phyloP scores from a whole-genome alignment of 1,284 basidiomycete species.

The Cryptococcus wingfieldii region DNA sequence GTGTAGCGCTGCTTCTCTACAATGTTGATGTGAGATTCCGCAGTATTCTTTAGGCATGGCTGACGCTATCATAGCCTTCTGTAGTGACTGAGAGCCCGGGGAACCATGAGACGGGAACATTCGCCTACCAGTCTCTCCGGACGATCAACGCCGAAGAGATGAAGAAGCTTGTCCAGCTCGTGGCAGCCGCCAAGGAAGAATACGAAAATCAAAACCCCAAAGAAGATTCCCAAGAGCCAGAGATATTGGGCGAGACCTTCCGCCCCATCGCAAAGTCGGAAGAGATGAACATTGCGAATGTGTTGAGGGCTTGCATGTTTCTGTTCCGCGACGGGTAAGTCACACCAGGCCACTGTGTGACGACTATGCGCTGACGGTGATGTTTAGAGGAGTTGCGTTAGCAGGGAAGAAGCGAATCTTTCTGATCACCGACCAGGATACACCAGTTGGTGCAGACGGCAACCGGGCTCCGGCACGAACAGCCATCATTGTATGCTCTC shows the following conservation, averaged over 20 bases:
- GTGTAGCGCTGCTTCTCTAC: slow-evolving; percentile 82
- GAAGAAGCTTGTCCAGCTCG: slow-evolving; percentile 54
- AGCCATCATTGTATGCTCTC: slow-evolving; percentile 31
- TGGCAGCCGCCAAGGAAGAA: slow-evolving; percentile 31
- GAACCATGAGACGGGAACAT: slow-evolving; percentile 59
- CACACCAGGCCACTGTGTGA: neutral
- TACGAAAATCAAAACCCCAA: slow-evolving; percentile 23
- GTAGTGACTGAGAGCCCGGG: slow-evolving; percentile 38
- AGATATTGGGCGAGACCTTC: slow-evolving; percentile 34
- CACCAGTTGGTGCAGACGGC: slow-evolving; percentile 49
- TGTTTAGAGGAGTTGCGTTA: slow-evolving; percentile 59
- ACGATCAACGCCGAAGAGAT: slow-evolving; percentile 76
- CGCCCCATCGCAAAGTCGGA: slow-evolving; percentile 31
- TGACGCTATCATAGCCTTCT: neutral
- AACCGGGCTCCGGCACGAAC: slow-evolving; percentile 41
- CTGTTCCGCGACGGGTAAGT: slow-evolving; percentile 76
- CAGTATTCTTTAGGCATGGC: neutral
- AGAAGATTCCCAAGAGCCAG: slow-evolving; percentile 29
- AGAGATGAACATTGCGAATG: slow-evolving; percentile 62
- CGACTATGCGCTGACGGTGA: neutral
- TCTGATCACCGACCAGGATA: slow-evolving; percentile 85
- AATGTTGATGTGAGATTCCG: slow-evolving; percentile 67
- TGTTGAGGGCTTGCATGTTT: slow-evolving; percentile 82
- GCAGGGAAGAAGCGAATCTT: slow-evolving; percentile 87
- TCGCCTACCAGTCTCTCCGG: slow-evolving; percentile 68